phyloP scores from a whole-genome alignment of 257 asterid genomes.

The Solanum pimpinellifolium region DNA sequence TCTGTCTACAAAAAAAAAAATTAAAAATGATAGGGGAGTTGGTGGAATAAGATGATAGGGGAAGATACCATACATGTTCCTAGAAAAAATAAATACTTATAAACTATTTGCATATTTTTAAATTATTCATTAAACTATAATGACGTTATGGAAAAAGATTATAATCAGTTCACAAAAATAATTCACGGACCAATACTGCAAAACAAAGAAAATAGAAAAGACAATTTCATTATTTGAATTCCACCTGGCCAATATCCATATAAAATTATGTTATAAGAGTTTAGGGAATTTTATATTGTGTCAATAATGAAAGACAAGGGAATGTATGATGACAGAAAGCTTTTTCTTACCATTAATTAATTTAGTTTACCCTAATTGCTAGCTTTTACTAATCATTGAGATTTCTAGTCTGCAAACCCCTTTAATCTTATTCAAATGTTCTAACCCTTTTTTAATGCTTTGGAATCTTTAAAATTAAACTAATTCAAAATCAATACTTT shows the following conservation, averaged over 20 bases:
- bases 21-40: constrained; percentile 11
- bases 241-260: not conserved
- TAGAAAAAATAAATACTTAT: not conserved
- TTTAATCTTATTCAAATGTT: not conserved
- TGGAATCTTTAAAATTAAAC: constrained; percentile 2
- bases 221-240: not conserved
- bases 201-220: not conserved
- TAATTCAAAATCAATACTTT: not conserved
- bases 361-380: constrained; percentile 8
- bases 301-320: constrained; percentile 18
- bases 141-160: not conserved
- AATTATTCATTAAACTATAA: not conserved
- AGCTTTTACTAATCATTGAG: constrained; percentile 8
- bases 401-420: constrained; percentile 1
- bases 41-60: constrained; percentile 13
- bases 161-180: not conserved
- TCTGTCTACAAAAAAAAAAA: not conserved
- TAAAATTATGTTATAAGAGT: not conserved
- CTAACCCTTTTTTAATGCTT: not conserved
- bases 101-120: not conserved
- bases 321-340: constrained; percentile 6
- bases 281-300: not conserved
- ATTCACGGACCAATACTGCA: not conserved
- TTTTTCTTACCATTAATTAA: constrained; percentile 13
- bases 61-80: constrained; percentile 8